Percentiles rank a stretch among this genome's conserved stretches.
phyloP scores from a whole-genome alignment of 768 basidiomycete species.

The Crepidotus variabilis region DNA sequence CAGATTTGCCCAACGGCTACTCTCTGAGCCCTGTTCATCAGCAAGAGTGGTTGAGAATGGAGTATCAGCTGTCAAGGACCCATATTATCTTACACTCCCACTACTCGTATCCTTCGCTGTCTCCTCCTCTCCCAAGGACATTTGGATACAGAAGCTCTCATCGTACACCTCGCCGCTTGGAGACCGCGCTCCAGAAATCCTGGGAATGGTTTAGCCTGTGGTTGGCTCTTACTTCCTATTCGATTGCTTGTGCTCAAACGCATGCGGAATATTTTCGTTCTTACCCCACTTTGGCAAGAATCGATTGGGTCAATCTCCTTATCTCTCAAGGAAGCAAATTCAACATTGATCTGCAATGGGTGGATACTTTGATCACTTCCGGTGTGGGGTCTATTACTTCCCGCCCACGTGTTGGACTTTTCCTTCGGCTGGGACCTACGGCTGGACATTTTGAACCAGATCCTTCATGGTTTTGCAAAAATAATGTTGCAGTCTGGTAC shows the following conservation, averaged over 20 bases:
- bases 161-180: not conserved
- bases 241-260: not conserved
- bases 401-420: not conserved
- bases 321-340: not conserved
- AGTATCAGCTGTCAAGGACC: not conserved
- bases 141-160: not conserved
- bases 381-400: not conserved
- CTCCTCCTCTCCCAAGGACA: not conserved
- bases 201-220: not conserved
- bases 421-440: not conserved
- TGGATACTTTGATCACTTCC: not conserved
- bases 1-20: not conserved
- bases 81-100: not conserved
- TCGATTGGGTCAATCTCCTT: not conserved
- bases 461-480: not conserved
- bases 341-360: not conserved
- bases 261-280: not conserved
- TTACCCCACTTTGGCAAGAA: not conserved
- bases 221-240: not conserved
- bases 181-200: not conserved
- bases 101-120: not conserved
- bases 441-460: not conserved
- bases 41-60: not conserved
- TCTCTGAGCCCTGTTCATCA: not conserved
- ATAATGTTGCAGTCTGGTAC: slow-evolving; percentile 3